Evolutionary conservation across 1,139 yeast species (phyloP).

Genomic region (Blastobotrys illinoisensis): DNA sequence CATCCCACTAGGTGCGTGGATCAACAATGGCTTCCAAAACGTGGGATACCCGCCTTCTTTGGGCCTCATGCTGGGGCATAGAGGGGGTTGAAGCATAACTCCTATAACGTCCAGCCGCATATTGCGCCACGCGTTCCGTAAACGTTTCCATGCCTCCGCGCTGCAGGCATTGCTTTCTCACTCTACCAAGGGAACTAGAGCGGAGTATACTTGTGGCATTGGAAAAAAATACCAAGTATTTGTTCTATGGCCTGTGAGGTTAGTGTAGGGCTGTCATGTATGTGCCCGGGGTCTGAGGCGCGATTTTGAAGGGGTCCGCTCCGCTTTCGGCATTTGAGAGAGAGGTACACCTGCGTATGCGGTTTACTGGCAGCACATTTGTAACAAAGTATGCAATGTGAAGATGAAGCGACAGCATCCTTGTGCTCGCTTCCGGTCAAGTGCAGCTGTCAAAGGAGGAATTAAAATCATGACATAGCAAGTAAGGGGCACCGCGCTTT

Average conservation of each 20-base stretch:
- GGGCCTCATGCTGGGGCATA: background rate
- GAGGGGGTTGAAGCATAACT: background rate
- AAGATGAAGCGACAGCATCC: background rate
- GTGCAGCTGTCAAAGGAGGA: background rate
- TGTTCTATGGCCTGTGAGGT: too few relatives aligned
- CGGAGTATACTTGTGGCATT: too few relatives aligned
- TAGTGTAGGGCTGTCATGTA: too few relatives aligned
- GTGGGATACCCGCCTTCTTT: background rate
- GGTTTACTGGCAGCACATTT: background rate
- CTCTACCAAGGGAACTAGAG: too few relatives aligned
- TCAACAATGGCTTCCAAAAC: background rate
- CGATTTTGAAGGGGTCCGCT: background rate
- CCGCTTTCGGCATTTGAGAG: background rate
- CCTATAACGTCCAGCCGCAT: background rate
- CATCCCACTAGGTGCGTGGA: background rate
- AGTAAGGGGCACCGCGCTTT: background rate
- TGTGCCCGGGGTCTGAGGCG: too few relatives aligned
- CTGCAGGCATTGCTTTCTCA: too few relatives aligned
- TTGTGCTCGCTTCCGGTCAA: background rate
- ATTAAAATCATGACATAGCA: background rate
- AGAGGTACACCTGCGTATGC: background rate
- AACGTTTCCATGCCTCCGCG: too few relatives aligned
- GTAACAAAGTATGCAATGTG: background rate
- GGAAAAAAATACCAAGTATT: too few relatives aligned
- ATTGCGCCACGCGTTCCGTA: too few relatives aligned